Conservation (phyloP, 2,329 filamentous ascomycete species). For the Colletotrichum brevisporum region DNA sequence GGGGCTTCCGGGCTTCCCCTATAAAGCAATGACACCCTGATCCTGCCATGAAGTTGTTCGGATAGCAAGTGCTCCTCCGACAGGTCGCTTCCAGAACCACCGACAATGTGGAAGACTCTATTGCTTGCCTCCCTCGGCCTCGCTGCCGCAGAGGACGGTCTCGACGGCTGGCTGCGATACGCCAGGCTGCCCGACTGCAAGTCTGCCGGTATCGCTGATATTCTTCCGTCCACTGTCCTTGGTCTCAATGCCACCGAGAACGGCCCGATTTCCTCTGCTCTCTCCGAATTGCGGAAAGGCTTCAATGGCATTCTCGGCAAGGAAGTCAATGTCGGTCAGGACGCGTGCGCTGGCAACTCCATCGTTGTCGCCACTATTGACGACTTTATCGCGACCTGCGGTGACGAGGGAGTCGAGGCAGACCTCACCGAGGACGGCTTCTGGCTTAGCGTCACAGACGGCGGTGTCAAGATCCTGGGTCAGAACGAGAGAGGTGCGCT, state of each 20-base stretch:
- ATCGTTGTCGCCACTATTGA: slow-evolving; percentile 45
- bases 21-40: slow-evolving; percentile 19
- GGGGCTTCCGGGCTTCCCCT: slow-evolving; percentile 10
- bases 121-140: slow-evolving; percentile 51
- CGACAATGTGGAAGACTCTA: slow-evolving; percentile 47
- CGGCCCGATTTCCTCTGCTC: slow-evolving; percentile 72
- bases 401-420: slow-evolving; percentile 55
- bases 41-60: background rate
- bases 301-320: slow-evolving; percentile 70
- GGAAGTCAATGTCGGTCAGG: slow-evolving; percentile 50
- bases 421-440: slow-evolving; percentile 71
- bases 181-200: slow-evolving; percentile 59
- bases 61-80: slow-evolving; percentile 29
- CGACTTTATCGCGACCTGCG: slow-evolving; percentile 49
- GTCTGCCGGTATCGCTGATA: slow-evolving; percentile 50
- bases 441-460: slow-evolving; percentile 66
- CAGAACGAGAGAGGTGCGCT: slow-evolving; percentile 77
- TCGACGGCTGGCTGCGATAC: slow-evolving; percentile 76
- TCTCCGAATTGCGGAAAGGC: slow-evolving; percentile 70
- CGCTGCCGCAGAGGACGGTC: slow-evolving; percentile 70
- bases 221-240: slow-evolving; percentile 64
- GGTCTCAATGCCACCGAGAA: slow-evolving; percentile 66
- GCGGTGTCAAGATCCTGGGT: slow-evolving; percentile 70
- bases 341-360: slow-evolving; percentile 24
- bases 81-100: slow-evolving; percentile 19